Percentiles rank a stretch among this genome's conserved stretches.
Evolutionary conservation across 208 protist species (phyloP).

Genomic region (Naegleria lovaniensis): DNA sequence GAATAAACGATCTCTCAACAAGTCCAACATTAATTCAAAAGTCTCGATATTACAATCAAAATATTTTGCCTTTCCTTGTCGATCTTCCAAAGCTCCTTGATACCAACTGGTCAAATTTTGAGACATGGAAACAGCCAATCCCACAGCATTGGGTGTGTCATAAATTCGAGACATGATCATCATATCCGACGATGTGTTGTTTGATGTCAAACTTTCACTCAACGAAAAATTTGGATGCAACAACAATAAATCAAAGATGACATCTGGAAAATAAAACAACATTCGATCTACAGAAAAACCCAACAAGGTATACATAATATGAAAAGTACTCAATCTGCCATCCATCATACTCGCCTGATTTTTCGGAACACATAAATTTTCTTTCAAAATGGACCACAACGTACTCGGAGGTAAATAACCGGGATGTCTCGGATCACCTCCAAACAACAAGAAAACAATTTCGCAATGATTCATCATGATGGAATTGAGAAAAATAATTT

Average conservation of each 20-base stretch:
- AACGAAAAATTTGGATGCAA: not conserved
- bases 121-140: not conserved
- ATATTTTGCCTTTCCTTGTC: not conserved
- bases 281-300: not conserved
- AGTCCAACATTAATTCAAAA: not conserved
- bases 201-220: not conserved
- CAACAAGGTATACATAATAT: not conserved
- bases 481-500: not conserved
- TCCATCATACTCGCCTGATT: not conserved
- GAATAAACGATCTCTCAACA: not conserved
- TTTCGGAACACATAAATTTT: not conserved
- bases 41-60: not conserved
- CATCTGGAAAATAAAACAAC: not conserved
- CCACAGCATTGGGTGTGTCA: not conserved
- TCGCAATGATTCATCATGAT: not conserved
- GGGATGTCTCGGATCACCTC: not conserved
- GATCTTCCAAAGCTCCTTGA: not conserved
- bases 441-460: not conserved
- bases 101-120: not conserved
- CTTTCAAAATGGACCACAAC: not conserved
- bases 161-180: not conserved
- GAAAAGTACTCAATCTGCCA: not conserved
- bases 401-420: not conserved
- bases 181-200: too few relatives aligned
- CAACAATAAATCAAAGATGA: not conserved